Evolutionary conservation across 2,329 filamentous ascomycete genomes (phyloP), one percentile per base, ranked within the genome.

Genomic region (Dissoconium aciculare): DNA sequence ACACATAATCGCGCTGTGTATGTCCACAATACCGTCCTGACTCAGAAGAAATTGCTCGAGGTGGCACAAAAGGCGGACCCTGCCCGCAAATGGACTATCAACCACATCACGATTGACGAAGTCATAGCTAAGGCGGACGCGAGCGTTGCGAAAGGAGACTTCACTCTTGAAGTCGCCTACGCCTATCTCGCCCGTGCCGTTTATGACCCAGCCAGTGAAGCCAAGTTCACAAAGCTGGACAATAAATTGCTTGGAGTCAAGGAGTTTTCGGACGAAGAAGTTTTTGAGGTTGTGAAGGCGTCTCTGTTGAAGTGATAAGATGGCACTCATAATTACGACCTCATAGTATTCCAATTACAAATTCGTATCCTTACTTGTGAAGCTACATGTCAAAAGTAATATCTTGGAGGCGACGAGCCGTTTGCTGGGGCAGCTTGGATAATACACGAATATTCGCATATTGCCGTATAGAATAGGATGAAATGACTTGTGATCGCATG

Each of bases 201-300:
- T 53, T 40, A 48, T 50, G 3, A 47, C 47, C 31, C 43, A 54
- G 27, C 53, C 53, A 36, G 47, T 42, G 11, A 32, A 33, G 10
- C n/a, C n/a, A n/a, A n/a, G n/a, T n/a, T n/a, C n/a, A n/a, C n/a
- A n/a, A 41, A 42, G 26, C 44, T 52, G 32, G 54, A 57, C 32
- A 59, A 58, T 31, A 44, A 51, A 17, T 32, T 57, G 36, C 39
- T 58, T 11, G 53, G 56, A 3, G 32, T 55, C 16, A 47, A 53
- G 35, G 42, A 41, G 29, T 27, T 52, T 35, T 43, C 34, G 13
- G 42, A 48, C 26, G 34, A 31, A 11, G 48, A 51, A 28, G 17
- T 55, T 10, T 43, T 47, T 34, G 41, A 39, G 15, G 32, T 53
- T 24, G 42, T 55, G 4, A 42, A 33, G 15, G 33, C 44, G 27